Evolutionary conservation across 1,139 yeast genomes (phyloP), one percentile per base, ranked within the genome.

Genomic region (Candida tunisiensis): DNA sequence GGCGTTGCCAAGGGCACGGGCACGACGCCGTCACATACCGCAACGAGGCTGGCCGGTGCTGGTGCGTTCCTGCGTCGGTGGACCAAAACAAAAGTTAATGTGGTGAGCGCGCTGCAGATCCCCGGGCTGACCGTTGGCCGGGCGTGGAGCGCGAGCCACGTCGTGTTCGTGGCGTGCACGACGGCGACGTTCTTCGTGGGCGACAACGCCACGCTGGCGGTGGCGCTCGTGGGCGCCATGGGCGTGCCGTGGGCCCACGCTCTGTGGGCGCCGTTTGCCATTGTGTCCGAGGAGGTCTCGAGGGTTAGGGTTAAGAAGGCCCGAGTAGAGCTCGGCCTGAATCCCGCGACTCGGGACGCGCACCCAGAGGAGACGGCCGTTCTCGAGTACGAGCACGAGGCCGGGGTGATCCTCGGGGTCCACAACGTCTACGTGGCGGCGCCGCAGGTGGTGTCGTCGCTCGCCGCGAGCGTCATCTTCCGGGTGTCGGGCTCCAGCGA

Each of bases 201-300:
- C n/a, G 26, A 36, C 4, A 44, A 45, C 4, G 57, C 62, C 2
- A 32, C 30, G 2, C 47, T 42, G 16, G 66, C 66, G 1, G 55
- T 57, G 9, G 32, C 48, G 1, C 40, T 62, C 43, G 57, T 62
- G 37, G 62, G 53, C 1, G 34, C 62, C 11, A 36, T 62, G 24
- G 69, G 69, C 3, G 48, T 62, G 5, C 61, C 67, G 0, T 62
- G 69, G 69, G 67, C 68, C 1, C 49, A 51, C 30, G 65, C 68
- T 0, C 49, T 63, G 5, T 62, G 69, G 69, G 62, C 65, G 4
- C 69, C 69, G 8, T 62, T 62, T 40, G 65, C 60, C 5, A 34
- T 62, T 24, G 60, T 62, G 9, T 57, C 65, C 26, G 66, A 60
- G 34, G 67, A 62, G 31, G 49, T 60, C n/a, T 49, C 64, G 19